Evolutionary conservation across 202 grass and related monocot genomes (phyloP), one percentile per base, ranked within the genome.

Genomic region (Setaria italica): DNA sequence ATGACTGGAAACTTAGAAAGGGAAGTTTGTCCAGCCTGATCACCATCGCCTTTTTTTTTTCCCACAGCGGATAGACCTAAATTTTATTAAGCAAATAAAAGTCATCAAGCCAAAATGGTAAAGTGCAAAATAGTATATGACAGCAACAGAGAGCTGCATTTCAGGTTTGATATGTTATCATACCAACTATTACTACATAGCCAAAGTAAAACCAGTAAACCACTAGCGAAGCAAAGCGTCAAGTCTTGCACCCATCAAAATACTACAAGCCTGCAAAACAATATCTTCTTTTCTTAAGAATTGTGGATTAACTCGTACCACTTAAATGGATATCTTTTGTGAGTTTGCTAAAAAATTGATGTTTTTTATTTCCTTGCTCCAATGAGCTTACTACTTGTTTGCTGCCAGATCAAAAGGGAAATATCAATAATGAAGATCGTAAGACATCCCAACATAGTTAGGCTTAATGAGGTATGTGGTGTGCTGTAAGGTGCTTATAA

Each of bases 351-450:
- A 10, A 59, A 25, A 14, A 14, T 33, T 10, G 13, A 19, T 45
- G 35, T 58, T 47, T 46, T 48, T 72, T 53, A 29, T 54, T 76
- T 76, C 19, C 34, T 13, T 62, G 8, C 56, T 29, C 46, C 45
- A 70, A 13, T 66, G 49, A 68, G 54, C 67, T 72, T 5, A 86
- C 37, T 50, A 42, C 51, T 54, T 80, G 43, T 76, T 80, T 71
- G 7, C 88, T 82, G 63, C 34, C 83, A 99, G 97, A 96, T 96
- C 62, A 99, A 96, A 90, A 99, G 83, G 89, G 97, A 99, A 79
- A 99, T 99, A 94, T 99, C 93, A 13, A 92, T 96, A 86, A 99
- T 96, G 93, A 99, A 99, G 90, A 99, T 99, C 53, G 90, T 99
- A 58, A 87, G 97, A 17, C 97, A 99, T 74, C 94, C 97, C 5